Percentiles rank a stretch among this genome's conserved stretches.
phyloP scores from a whole-genome alignment of 208 protist species.

The Blechomonas ayalai region DNA sequence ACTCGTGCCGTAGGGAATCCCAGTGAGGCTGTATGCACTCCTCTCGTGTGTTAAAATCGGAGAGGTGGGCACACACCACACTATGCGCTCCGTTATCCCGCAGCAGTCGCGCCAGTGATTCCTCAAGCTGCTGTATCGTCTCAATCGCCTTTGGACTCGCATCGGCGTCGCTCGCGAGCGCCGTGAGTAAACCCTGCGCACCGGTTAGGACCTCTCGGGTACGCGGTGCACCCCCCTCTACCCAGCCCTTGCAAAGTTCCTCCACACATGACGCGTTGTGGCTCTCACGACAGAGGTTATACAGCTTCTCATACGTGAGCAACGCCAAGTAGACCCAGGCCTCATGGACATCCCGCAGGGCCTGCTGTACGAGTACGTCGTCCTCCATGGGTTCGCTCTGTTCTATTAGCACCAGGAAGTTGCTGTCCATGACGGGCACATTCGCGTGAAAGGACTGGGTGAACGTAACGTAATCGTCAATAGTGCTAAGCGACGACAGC shows the following conservation, averaged over 20 bases:
- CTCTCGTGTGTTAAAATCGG: slow-evolving; percentile 61
- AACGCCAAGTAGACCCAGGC: slow-evolving; percentile 63
- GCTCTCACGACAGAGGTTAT: slow-evolving; percentile 14
- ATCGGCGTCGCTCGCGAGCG: slow-evolving; percentile 5
- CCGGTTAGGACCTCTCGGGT: slow-evolving; percentile 13
- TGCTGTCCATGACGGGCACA: slow-evolving; percentile 77
- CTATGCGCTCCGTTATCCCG: slow-evolving; percentile 36
- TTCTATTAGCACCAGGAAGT: slow-evolving; percentile 80
- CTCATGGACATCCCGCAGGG: slow-evolving; percentile 61
- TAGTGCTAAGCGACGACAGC: slow-evolving; percentile 30
- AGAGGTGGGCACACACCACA: slow-evolving; percentile 58
- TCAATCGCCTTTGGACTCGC: background rate
- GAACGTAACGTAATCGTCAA: slow-evolving; percentile 62
- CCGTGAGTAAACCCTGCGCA: slow-evolving; percentile 12
- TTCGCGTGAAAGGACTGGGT: slow-evolving; percentile 62
- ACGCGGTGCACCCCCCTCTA: slow-evolving; percentile 9
- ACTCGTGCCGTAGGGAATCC: slow-evolving; percentile 42
- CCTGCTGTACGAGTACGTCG: slow-evolving; percentile 50
- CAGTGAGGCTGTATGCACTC: slow-evolving; percentile 55
- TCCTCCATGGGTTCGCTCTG: slow-evolving; percentile 45
- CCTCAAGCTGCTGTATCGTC: slow-evolving; percentile 3
- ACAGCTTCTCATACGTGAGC: slow-evolving; percentile 58
- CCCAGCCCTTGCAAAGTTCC: slow-evolving; percentile 31
- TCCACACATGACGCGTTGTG: slow-evolving; percentile 40
- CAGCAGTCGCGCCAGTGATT: slow-evolving; percentile 27